Conservation (phyloP, 495 filamentous ascomycete species). For the Cenococcum geophilum region DNA sequence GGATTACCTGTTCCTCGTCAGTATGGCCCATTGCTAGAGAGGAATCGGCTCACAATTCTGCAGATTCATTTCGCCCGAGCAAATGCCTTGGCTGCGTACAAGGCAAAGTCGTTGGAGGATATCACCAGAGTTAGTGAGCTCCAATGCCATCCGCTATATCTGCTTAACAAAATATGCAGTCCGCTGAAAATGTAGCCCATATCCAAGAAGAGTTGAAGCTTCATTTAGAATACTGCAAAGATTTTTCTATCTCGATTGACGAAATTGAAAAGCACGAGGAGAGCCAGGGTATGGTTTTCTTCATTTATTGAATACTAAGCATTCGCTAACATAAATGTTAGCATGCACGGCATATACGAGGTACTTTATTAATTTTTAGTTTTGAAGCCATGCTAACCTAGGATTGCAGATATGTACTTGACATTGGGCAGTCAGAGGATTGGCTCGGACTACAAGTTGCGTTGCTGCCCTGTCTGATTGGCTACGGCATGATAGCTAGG, state of each 20-base stretch:
- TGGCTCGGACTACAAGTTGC: constrained; percentile 78
- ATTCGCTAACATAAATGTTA: constrained; percentile 21
- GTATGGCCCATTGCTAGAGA: constrained; percentile 10
- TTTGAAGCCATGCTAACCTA: neutral
- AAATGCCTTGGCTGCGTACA: constrained; percentile 77
- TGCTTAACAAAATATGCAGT: constrained; percentile 43
- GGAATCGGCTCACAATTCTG: neutral
- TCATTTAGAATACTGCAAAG: constrained; percentile 71
- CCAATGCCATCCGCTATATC: constrained; percentile 17
- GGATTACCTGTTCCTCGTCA: constrained; percentile 81
- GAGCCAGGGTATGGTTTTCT: constrained; percentile 52
- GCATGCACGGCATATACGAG: constrained; percentile 69
- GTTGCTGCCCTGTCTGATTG: constrained; percentile 77
- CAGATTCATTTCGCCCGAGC: constrained; percentile 81
- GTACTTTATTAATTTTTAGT: constrained; percentile 22
- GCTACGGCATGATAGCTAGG: constrained; percentile 71
- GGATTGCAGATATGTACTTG: constrained; percentile 65
- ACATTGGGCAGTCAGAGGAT: constrained; percentile 80
- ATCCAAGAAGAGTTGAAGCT: constrained; percentile 73
- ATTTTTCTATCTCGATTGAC: constrained; percentile 69
- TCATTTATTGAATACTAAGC: constrained; percentile 10
- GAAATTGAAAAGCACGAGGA: constrained; percentile 71
- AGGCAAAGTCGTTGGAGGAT: constrained; percentile 64
- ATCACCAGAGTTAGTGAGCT: constrained; percentile 50
- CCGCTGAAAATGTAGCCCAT: constrained; percentile 63